Base-by-base conservation (phyloP, 176 grass and related monocot genomes). In the Dactylis glomerata region DNA sequence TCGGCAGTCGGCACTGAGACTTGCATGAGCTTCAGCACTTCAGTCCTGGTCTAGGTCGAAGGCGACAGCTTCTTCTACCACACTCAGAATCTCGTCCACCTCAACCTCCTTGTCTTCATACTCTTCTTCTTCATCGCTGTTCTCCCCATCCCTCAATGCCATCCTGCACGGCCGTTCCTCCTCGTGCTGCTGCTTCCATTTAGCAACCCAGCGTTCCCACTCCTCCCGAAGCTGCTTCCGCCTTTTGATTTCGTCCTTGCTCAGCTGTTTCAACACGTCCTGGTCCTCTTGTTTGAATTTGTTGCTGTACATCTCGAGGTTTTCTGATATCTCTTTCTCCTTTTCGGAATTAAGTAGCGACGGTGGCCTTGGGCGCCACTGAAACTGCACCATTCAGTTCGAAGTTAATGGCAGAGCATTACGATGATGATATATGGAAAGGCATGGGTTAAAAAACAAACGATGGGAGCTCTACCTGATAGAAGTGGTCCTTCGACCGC, bases 401-500 rank as follows among this genome's bases (percentile, higher is more conserved):
- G 24, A 84, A 34, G 20, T 8, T 81, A 76, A 80, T 82, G 45
- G 30, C 51, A 32, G 7, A 38, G 37, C 9, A 74, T 72, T 73
- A 84, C 4, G 11, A 63, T 16, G 23, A 59, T 31, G 26, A 31
- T 63, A 63, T 10, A 12, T 55, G 34, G 45, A 76, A 75, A 26
- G 0, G 34, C 19, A 49, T 33, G 51, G 1, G 5, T 65, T 24
- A 52, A 59, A 61, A 32, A 63, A 17, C 28, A 11, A 85, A 23
- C 16, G 41, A 32, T 44, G 81, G 27, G 46, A 68, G 9, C 14
- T 14, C 33, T 52, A 94, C 95, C 95, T 97, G 95, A 90, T 84
- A 94, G 79, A 97, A 97, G 87, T 94, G 95, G 86, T 94, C 95
- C 84, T 94, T 97, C 13, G 88, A 92, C 52, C 92, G 86, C 82